Base-by-base conservation (phyloP, 1,139 yeast species). In the Zygotorulaspora mrakii region DNA sequence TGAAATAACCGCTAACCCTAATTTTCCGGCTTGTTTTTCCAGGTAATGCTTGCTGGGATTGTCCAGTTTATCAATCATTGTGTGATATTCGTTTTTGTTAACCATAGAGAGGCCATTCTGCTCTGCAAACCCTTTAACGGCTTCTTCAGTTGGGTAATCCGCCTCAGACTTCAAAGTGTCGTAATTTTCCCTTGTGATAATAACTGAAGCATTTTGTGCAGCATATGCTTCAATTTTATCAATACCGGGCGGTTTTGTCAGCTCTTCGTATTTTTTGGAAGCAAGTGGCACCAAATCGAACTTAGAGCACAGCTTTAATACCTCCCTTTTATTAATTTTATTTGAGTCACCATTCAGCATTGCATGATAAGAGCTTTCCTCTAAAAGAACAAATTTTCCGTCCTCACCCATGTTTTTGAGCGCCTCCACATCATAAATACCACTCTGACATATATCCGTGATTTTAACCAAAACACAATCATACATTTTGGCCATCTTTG, bases 141-240 rank as follows among this genome's bases (percentile, higher is more conserved):
- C 39, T 7, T 50, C 49, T 17, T 47, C 48, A 13, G 54, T 57
- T 2, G 67, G 67, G 12, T 47, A 45, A n/a, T 62, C 64, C 10
- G 54, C 55, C 35, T 49, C 44, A 17, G 48, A 46, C 37, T 39
- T 42, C 31, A 53, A 24, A 5, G 37, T 29, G 33, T 47, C 54
- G 32, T 42, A 46, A 17, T 53, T 53, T 11, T 53, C 52, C 12
- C 49, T 39, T 8, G 42, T 31, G 17, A 52, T 33, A 4, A 45
- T 38, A 11, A 45, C 39, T 18, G 43, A 45, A 1, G 59, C 62
- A 22, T 46, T 35, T 13, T 43, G 42, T 11, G 40, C 33, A 6
- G 56, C 56, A 29, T 39, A 42, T 14, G 40, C 35, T 23, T 39
- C 34, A 17, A 53, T 31, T 10, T 33, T 35, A 7, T 36, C 37